These are phyloP conservation scores for Trifolium fragiferum DNA, from an alignment of 306 rosid genomes.

Conservation along the genomic window DNA sequence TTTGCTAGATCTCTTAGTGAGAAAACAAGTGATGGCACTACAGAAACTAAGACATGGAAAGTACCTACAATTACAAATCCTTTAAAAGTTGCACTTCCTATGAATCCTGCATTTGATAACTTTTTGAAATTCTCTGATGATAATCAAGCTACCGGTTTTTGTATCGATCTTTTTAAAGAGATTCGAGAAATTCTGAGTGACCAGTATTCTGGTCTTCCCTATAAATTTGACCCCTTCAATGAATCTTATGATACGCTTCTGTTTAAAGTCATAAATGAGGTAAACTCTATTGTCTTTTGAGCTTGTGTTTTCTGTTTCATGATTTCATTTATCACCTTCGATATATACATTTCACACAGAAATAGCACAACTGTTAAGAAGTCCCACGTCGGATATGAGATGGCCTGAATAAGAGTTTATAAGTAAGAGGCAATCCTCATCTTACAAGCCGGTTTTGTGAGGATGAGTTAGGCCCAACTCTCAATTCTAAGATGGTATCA, in stretches of 20 bases:
- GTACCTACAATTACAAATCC: constrained; percentile 46
- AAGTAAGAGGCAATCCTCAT: no score
- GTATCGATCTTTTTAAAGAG: constrained; percentile 46
- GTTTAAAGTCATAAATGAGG: constrained; percentile 45
- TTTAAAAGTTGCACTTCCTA: constrained; percentile 58
- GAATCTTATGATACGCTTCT: constrained; percentile 46
- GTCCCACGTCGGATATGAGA: no score
- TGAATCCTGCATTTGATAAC: constrained; percentile 47
- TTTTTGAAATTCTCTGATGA: constrained; percentile 49
- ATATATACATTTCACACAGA: constrained; percentile 18
- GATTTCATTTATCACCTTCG: background rate
- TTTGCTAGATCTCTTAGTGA: constrained; percentile 34
- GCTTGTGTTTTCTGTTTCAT: background rate
- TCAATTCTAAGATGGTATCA: no score
- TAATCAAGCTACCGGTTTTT: constrained; percentile 47
- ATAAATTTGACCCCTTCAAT: constrained; percentile 12
- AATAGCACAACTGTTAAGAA: background rate
- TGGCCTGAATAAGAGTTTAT: no score
- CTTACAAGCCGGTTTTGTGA: no score
- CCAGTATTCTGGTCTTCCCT: constrained; percentile 47
- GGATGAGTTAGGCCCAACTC: no score
- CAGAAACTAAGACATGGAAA: constrained; percentile 52
- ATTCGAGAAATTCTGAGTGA: constrained; percentile 27
- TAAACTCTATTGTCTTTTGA: background rate
- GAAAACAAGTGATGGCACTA: constrained; percentile 18